Evolutionary conservation across 768 basidiomycete genomes (phyloP).

Genomic region (Rhodocollybia butyracea): DNA sequence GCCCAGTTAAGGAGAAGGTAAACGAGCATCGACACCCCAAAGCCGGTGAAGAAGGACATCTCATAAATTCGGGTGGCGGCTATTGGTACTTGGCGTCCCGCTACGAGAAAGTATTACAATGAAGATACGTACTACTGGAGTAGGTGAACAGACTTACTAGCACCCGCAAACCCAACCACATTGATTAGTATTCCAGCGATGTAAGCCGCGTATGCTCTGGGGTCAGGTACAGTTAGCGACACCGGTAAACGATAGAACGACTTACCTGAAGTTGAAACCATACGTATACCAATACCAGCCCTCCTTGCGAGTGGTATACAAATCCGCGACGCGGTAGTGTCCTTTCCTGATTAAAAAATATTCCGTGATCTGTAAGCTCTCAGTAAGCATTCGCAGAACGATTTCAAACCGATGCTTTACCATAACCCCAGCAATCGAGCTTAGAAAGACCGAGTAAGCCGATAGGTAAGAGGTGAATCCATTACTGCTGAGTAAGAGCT

Average conservation of each 20-base stretch:
- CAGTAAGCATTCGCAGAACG: not conserved
- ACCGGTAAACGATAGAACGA: too few species aligned
- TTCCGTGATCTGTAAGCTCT: slow-evolving; percentile 55
- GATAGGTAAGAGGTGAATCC: slow-evolving; percentile 79
- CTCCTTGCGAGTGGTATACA: slow-evolving; percentile 54
- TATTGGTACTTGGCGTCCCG: slow-evolving; percentile 58
- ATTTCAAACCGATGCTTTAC: slow-evolving; percentile 26
- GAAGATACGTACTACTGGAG: not conserved
- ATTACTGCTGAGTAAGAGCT: slow-evolving; percentile 68
- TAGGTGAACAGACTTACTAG: slow-evolving; percentile 40
- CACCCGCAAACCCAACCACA: slow-evolving; percentile 77
- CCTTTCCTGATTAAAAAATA: slow-evolving; percentile 74
- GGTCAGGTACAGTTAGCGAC: too few species aligned
- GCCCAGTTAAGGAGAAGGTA: slow-evolving; percentile 59
- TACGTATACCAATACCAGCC: slow-evolving; percentile 77
- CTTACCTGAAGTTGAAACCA: slow-evolving; percentile 69
- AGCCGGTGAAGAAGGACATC: slow-evolving; percentile 84
- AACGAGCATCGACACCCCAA: slow-evolving; percentile 61
- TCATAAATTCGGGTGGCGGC: slow-evolving; percentile 72
- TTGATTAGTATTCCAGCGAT: slow-evolving; percentile 78
- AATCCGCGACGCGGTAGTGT: slow-evolving; percentile 66
- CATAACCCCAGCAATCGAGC: slow-evolving; percentile 81
- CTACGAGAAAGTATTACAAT: slow-evolving; percentile 21
- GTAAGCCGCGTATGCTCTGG: slow-evolving; percentile 63
- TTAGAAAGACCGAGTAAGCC: slow-evolving; percentile 78